Evolutionary conservation across 2,329 filamentous ascomycete genomes (phyloP).

Genomic region (Fusarium sp.): DNA sequence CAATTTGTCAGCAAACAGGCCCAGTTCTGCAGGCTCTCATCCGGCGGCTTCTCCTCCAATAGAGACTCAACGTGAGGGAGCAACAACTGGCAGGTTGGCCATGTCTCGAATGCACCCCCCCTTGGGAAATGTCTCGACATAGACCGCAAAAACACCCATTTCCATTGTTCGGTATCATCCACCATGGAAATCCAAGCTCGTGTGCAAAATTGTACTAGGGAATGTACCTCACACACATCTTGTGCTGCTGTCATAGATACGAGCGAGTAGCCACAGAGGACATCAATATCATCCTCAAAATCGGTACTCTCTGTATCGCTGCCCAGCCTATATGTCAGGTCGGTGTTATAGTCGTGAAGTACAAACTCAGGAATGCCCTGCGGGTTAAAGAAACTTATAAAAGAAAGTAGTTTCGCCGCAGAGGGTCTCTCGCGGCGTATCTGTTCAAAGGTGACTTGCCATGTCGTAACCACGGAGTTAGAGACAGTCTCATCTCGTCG

Average conservation of each 20-base stretch:
- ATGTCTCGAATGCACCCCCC: not conserved
- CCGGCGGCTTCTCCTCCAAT: not conserved
- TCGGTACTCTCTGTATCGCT: not conserved
- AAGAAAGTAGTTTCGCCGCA: conserved; percentile 8
- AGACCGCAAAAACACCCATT: not conserved
- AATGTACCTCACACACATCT: conserved; percentile 19
- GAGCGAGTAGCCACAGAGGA: conserved; percentile 28
- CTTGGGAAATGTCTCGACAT: conserved; percentile 14
- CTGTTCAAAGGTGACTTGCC: conserved; percentile 30
- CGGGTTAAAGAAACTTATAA: conserved; percentile 38
- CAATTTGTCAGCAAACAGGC: not conserved
- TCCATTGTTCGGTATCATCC: not conserved
- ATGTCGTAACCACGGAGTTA: conserved; percentile 21
- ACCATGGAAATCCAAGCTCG: not conserved
- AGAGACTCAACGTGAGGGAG: conserved; percentile 16
- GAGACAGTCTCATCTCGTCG: conserved; percentile 30
- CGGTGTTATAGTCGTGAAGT: not conserved
- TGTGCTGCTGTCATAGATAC: not conserved
- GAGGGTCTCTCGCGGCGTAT: conserved; percentile 16
- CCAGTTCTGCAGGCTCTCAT: not conserved
- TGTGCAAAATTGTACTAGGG: not conserved
- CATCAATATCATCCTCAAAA: conserved; percentile 30
- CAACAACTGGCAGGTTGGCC: conserved; percentile 7
- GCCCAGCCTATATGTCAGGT: not conserved
- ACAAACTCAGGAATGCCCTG: conserved; percentile 23